Conservation (phyloP, 2,329 filamentous ascomycete species). For the Apiospora kogelbergensis region DNA sequence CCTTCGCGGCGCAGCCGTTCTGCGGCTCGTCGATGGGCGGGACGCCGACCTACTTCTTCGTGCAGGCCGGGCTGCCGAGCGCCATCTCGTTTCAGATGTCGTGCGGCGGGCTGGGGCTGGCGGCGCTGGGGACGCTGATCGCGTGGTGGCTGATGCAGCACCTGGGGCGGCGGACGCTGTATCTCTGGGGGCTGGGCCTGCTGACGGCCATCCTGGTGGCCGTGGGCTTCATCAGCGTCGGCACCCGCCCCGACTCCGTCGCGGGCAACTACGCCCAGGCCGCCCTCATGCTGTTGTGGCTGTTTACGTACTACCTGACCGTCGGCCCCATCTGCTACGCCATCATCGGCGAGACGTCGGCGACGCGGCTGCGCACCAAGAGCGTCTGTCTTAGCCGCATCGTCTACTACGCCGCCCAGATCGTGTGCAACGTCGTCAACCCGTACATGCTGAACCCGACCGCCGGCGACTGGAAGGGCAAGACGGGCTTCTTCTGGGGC, state of each 20-base stretch:
- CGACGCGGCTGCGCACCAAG: conserved; percentile 34
- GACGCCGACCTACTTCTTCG: conserved; percentile 31
- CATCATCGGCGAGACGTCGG: conserved; percentile 42
- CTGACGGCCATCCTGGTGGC: conserved; percentile 34
- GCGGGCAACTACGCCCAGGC: conserved; percentile 29
- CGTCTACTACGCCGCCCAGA: conserved; percentile 37
- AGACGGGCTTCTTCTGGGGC: conserved; percentile 29
- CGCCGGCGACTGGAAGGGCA: conserved; percentile 31
- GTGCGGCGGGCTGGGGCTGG: conserved; percentile 34
- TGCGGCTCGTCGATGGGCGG: conserved; percentile 24
- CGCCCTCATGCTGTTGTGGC: conserved; percentile 37
- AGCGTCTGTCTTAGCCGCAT: conserved; percentile 10
- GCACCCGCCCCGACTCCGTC: conserved; percentile 20
- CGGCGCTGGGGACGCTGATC: conserved; percentile 35
- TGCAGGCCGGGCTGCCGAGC: conserved; percentile 25
- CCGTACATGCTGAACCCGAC: conserved; percentile 31
- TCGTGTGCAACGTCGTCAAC: conserved; percentile 32
- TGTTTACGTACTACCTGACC: conserved; percentile 40
- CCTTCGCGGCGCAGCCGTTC: conserved; percentile 23
- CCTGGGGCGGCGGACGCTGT: conserved; percentile 35
- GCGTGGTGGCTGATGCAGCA: conserved; percentile 34
- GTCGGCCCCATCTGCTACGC: conserved; percentile 41
- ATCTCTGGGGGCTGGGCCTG: conserved; percentile 33
- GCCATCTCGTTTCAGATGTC: conserved; percentile 22
- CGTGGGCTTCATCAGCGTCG: conserved; percentile 31